Evolutionary conservation across 2,329 filamentous ascomycete species (phyloP).

Genomic region (Beauveria bassiana): DNA sequence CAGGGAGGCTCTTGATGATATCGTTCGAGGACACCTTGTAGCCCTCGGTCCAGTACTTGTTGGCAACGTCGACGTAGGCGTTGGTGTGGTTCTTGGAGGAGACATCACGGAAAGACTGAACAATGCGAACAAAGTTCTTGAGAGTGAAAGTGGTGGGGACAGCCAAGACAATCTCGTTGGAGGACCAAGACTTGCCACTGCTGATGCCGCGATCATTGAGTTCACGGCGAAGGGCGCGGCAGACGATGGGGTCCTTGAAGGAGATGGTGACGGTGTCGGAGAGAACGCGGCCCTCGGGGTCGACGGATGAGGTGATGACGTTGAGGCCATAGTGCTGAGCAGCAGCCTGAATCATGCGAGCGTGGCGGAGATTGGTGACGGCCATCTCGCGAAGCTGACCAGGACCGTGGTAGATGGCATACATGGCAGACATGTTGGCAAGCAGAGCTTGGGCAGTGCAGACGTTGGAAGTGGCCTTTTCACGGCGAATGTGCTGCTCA

Average conservation of each 20-base stretch:
- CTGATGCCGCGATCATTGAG: conserved; percentile 58
- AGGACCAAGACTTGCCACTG: conserved; percentile 53
- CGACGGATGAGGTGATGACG: conserved; percentile 50
- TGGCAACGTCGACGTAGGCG: conserved; percentile 21
- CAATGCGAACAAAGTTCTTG: conserved; percentile 19
- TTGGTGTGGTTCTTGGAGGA: conserved; percentile 20
- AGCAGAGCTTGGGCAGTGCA: conserved; percentile 91
- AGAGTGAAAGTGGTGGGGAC: conserved; percentile 20
- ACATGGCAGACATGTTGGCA: conserved; percentile 94
- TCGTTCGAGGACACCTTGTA: conserved; percentile 28
- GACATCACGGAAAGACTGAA: conserved; percentile 26
- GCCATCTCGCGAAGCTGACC: conserved; percentile 77
- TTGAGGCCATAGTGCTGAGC: conserved; percentile 56
- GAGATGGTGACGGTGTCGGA: conserved; percentile 78
- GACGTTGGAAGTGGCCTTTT: conserved; percentile 96
- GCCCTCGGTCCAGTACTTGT: conserved; percentile 33
- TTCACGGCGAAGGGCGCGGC: conserved; percentile 22
- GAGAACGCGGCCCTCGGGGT: conserved; percentile 47
- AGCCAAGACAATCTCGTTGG: conserved; percentile 20
- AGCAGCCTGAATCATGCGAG: conserved; percentile 60
- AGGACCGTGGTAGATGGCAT: conserved; percentile 89
- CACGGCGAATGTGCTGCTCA: conserved; percentile 91
- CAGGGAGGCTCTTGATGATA: conserved; percentile 38
- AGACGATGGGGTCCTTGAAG: conserved; percentile 20
- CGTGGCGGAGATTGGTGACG: conserved; percentile 63